Evolutionary conservation across 1,139 yeast species (phyloP).

Genomic region (Blastobotrys capitulatus): DNA sequence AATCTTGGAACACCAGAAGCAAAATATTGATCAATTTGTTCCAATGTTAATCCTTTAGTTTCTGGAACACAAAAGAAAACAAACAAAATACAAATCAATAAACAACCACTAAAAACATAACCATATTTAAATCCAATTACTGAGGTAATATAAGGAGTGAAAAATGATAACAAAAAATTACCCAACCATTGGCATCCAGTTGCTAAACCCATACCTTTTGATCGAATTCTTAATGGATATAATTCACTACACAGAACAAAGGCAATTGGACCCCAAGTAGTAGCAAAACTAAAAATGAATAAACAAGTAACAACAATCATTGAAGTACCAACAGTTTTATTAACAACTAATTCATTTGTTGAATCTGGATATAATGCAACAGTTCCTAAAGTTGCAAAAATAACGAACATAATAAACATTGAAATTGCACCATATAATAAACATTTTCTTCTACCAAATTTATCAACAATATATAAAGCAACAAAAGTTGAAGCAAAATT

Average conservation of each 20-base stretch:
- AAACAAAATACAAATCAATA: constrained; percentile 54
- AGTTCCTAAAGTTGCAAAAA: constrained; percentile 67
- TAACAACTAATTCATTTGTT: constrained; percentile 41
- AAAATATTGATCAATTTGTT: constrained; percentile 52
- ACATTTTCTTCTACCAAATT: constrained; percentile 64
- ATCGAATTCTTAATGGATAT: constrained; percentile 71
- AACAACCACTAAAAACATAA: constrained; percentile 70
- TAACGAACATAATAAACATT: constrained; percentile 60
- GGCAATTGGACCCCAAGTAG: constrained; percentile 84
- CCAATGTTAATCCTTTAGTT: constrained; percentile 53
- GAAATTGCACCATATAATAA: constrained; percentile 58
- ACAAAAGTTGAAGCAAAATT: constrained; percentile 71
- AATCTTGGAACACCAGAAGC: constrained; percentile 21
- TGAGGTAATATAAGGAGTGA: constrained; percentile 42
- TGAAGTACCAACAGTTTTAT: constrained; percentile 38
- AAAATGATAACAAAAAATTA: constrained; percentile 58
- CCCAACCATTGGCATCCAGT: constrained; percentile 74
- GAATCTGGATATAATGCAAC: constrained; percentile 54
- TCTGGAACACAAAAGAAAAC: constrained; percentile 50
- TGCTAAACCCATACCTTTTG: constrained; percentile 69
- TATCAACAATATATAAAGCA: constrained; percentile 62
- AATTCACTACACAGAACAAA: constrained; percentile 76
- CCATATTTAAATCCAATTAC: constrained; percentile 59
- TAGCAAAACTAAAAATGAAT: constrained; percentile 77
- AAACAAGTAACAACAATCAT: constrained; percentile 74